phyloP scores from a whole-genome alignment of 306 rosid genomes.

The Glycine latifolia region DNA sequence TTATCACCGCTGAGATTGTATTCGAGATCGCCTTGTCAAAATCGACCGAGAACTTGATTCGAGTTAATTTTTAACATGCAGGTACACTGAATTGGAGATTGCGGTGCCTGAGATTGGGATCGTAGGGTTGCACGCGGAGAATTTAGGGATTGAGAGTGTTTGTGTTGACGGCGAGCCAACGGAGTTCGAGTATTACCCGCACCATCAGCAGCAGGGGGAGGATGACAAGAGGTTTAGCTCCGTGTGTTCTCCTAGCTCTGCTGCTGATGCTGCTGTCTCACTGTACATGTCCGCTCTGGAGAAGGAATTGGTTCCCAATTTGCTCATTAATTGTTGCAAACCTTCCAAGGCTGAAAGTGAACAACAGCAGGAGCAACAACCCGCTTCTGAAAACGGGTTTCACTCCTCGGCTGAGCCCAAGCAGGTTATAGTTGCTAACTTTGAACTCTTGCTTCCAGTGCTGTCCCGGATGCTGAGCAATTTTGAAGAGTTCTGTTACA shows the following conservation, averaged over 20 bases:
- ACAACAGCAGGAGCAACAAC: slow-evolving; percentile 59
- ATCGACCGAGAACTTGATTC: background rate
- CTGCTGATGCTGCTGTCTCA: slow-evolving; percentile 82
- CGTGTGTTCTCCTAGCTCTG: slow-evolving; percentile 68
- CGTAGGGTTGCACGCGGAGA: slow-evolving; percentile 94
- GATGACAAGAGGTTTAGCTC: slow-evolving; percentile 67
- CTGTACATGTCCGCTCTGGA: slow-evolving; percentile 72
- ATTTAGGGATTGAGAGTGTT: slow-evolving; percentile 81
- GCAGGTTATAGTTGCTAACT: slow-evolving; percentile 70
- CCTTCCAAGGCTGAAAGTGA: slow-evolving; percentile 69
- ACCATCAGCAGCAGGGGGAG: slow-evolving; percentile 48
- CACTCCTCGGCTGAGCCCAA: slow-evolving; percentile 70
- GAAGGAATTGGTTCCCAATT: slow-evolving; percentile 79
- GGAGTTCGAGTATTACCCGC: slow-evolving; percentile 86
- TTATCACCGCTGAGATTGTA: background rate
- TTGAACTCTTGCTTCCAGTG: slow-evolving; percentile 11
- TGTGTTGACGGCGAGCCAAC: slow-evolving; percentile 90
- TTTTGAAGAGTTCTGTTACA: slow-evolving; percentile 33
- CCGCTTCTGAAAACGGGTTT: slow-evolving; percentile 67
- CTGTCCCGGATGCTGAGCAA: background rate
- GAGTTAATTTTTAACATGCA: slow-evolving; percentile 32
- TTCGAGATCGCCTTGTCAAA: background rate
- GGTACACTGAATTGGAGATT: slow-evolving; percentile 90
- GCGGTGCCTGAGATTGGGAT: slow-evolving; percentile 92
- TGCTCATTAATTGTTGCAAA: slow-evolving; percentile 89